Base-by-base conservation (phyloP, 75 land plant genomes). In the Pinus tabuliformis region DNA sequence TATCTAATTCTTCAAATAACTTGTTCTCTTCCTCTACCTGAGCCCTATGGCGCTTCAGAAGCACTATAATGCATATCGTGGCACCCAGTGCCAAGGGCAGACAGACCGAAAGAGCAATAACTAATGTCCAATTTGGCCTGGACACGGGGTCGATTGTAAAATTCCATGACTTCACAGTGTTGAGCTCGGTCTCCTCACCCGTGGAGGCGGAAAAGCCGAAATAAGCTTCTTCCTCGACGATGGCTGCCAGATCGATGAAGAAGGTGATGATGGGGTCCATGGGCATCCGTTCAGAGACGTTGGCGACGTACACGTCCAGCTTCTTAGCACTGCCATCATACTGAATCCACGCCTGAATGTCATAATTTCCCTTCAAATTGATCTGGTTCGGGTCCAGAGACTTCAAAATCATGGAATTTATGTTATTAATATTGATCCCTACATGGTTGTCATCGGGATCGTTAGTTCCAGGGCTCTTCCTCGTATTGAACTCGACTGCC, bases 151-250 rank as follows among this genome's bases (percentile, higher is more conserved):
- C 24, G 22, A 70, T 21, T 13, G 15, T 11, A 3, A 70, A 20
- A 8, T n/a, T 42, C 72, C 72, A 70, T 1, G 72, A 42, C 6
- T 39, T 39, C 5, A 70, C 22, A 21, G 80, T 81, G 80, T 91
- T 77, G 22, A 85, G 73, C 81, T 89, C 82, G 2, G 62, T 45
- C 8, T 22, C 49, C 5, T 16, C 5, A 7, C 94, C 94, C 6
- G 89, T 87, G 16, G 94, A 85, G 1, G 81, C 94, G 2, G 91
- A 72, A 80, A 91, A 91, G 0, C 90, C 92, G 71, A 91, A 81
- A 65, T 89, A 89, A 15, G 87, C 83, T 3, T 74, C 0, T 70
- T 85, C 57, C 13, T 21, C 58, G 3, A 89, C 75, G 30, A 66
- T 3, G 1, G 36, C 9, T 16, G 77, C 57, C 56, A 89, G 73